Conservation (phyloP, 2,329 filamentous ascomycete genomes). For the Truncatella angustata region DNA sequence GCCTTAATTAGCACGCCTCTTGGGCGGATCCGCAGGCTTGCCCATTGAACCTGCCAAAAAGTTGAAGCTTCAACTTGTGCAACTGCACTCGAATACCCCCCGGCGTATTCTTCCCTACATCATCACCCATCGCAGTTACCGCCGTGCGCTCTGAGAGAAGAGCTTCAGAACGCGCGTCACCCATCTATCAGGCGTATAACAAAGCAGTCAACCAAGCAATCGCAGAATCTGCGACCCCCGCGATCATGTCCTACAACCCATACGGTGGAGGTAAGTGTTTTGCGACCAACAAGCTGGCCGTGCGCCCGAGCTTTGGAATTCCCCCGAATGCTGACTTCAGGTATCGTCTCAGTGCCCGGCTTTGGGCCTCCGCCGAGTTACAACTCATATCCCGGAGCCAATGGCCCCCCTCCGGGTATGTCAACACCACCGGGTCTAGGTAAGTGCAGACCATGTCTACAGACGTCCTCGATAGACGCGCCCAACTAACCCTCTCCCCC, state of each 20-base stretch:
- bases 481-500: no score
- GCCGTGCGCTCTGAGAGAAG: neutral
- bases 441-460: no score
- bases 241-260: conserved; percentile 58
- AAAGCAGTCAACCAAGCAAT: no score
- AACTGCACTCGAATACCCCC: neutral
- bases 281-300: neutral
- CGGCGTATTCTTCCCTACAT: neutral
- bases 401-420: conserved; percentile 61
- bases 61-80: neutral
- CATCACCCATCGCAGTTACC: neutral
- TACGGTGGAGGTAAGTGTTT: conserved; percentile 50
- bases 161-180: no score
- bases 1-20: no score
- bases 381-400: conserved; percentile 64
- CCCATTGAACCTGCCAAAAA: neutral
- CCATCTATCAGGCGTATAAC: no score
- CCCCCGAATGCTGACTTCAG: conserved; percentile 6
- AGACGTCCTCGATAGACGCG: no score
- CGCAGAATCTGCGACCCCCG: neutral
- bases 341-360: conserved; percentile 42
- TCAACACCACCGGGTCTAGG: conserved; percentile 80
- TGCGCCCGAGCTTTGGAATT: neutral
- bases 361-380: conserved; percentile 77
- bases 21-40: neutral